phyloP scores from a whole-genome alignment of 495 filamentous ascomycete genomes.

The Aspergillus panamensis region DNA sequence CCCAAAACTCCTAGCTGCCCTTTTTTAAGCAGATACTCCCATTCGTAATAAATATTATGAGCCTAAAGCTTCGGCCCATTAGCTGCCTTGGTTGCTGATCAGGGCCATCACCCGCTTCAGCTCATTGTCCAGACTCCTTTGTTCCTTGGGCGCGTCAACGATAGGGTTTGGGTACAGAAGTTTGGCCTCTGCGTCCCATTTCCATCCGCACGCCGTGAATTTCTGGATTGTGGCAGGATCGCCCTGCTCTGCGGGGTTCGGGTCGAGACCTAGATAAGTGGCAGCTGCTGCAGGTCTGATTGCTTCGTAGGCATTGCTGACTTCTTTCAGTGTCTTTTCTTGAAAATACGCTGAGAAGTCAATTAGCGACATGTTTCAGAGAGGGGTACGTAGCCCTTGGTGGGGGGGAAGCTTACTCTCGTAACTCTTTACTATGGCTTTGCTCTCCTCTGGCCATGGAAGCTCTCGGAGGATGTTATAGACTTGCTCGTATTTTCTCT shows the following conservation, averaged over 20 bases:
- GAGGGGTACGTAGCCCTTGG: no score
- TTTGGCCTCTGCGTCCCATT: conserved; percentile 38
- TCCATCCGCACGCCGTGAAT: conserved; percentile 45
- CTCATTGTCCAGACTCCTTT: conserved; percentile 24
- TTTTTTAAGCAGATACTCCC: neutral
- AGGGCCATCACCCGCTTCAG: conserved; percentile 36
- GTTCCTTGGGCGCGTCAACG: conserved; percentile 25
- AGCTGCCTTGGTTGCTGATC: conserved; percentile 29
- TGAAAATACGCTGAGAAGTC: conserved; percentile 37
- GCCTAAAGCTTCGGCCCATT: conserved; percentile 1
- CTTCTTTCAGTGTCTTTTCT: conserved; percentile 44
- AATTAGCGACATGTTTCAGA: neutral
- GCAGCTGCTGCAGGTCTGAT: conserved; percentile 46
- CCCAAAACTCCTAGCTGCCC: neutral
- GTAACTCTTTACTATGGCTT: conserved; percentile 41
- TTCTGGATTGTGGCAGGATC: conserved; percentile 35
- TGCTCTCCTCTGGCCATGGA: conserved; percentile 42
- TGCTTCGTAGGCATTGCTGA: conserved; percentile 48
- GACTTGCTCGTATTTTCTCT: conserved; percentile 40
- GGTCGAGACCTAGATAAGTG: conserved; percentile 45
- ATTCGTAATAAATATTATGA: neutral
- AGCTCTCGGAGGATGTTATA: conserved; percentile 41
- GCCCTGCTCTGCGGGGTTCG: conserved; percentile 27
- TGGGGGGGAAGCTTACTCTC: conserved; percentile 31
- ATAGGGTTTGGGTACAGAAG: conserved; percentile 41